Percentiles rank a stretch among this genome's conserved stretches.
Evolutionary conservation across 2,329 filamentous ascomycete species (phyloP).

Genomic region (Pseudogymnoascus sp.): DNA sequence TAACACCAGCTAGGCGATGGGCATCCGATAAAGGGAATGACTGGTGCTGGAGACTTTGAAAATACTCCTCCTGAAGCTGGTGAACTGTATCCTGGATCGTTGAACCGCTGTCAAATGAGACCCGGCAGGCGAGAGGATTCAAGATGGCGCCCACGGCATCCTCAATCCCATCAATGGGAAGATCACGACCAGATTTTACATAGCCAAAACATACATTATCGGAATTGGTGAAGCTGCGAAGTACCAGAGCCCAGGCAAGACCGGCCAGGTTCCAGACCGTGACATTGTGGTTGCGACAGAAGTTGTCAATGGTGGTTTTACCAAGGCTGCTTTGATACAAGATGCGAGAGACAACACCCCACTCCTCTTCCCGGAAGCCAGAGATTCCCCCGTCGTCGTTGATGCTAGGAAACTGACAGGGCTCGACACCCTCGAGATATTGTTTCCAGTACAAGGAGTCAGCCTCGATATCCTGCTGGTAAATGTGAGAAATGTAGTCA

Average conservation of each 20-base stretch:
- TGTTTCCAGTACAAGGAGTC: conserved; percentile 37
- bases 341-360: neutral
- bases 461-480: conserved; percentile 23
- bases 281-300: neutral
- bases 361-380: neutral
- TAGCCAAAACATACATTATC: conserved; percentile 35
- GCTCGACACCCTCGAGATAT: conserved; percentile 35
- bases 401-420: conserved; percentile 36
- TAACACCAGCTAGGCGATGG: conserved; percentile 21
- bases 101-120: neutral
- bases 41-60: conserved; percentile 26
- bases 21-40: conserved; percentile 37
- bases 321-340: neutral
- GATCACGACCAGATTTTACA: conserved; percentile 34
- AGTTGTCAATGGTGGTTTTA: neutral
- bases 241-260: conserved; percentile 28
- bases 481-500: conserved; percentile 29
- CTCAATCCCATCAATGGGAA: conserved; percentile 36
- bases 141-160: conserved; percentile 32
- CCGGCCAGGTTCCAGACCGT: neutral
- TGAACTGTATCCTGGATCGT: neutral
- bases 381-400: conserved; percentile 10
- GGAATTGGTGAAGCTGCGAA: conserved; percentile 17
- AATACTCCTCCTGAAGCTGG: conserved; percentile 17
- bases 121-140: conserved; percentile 30